These are phyloP conservation scores for Pleurotus cornucopiae DNA, from an alignment of 768 basidiomycete species.

Conservation along the genomic window DNA sequence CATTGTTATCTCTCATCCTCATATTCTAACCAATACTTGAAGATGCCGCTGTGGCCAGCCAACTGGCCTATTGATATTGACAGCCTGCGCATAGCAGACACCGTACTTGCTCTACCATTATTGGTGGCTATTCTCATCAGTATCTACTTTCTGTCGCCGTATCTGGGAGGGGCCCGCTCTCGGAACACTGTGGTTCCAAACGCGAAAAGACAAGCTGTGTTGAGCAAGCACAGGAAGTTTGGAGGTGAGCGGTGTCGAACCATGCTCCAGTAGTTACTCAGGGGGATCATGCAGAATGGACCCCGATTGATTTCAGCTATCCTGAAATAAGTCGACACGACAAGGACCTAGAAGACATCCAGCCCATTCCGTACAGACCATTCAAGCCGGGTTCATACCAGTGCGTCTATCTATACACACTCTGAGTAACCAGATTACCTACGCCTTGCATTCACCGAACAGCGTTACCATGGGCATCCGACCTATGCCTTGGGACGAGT, in stretches of 20 bases:
- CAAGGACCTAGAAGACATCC: conserved; percentile 36
- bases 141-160: background rate
- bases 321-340: conserved; percentile 41
- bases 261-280: background rate
- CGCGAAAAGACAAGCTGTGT: background rate
- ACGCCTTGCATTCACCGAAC: background rate
- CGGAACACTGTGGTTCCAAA: background rate
- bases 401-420: conserved; percentile 31
- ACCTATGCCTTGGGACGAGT: conserved; percentile 63
- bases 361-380: conserved; percentile 62
- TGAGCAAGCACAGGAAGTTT: background rate
- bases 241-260: background rate
- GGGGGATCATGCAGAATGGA: conserved; percentile 40
- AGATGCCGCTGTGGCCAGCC: no score
- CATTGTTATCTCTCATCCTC: no score
- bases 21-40: no score
- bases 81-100: no score
- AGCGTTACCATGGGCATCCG: conserved; percentile 72
- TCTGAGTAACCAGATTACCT: background rate
- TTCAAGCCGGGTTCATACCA: conserved; percentile 62
- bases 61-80: no score
- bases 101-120: no score
- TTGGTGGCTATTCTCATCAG: background rate
- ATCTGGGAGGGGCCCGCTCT: background rate
- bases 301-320: conserved; percentile 44